Conservation (phyloP, 768 basidiomycete species). For the Boletellus ananiceps region DNA sequence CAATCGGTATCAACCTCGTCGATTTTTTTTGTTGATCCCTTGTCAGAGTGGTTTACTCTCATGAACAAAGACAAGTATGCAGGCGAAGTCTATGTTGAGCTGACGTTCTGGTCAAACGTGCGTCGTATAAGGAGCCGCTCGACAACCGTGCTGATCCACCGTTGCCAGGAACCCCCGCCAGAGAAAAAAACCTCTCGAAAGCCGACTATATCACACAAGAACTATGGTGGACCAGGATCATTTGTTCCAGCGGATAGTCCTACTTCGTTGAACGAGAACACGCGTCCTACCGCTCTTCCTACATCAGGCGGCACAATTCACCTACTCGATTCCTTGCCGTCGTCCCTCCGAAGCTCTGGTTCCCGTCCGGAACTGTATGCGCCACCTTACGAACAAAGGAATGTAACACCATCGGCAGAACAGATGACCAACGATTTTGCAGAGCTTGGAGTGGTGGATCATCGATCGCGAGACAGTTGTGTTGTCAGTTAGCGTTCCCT, state of each 20-base stretch:
- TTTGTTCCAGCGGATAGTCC: constrained; percentile 53
- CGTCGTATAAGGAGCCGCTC: constrained; percentile 21
- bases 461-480: constrained; percentile 52
- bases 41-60: constrained; percentile 88
- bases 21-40: constrained; percentile 10
- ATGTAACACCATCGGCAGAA: constrained; percentile 41
- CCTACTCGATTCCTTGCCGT: constrained; percentile 51
- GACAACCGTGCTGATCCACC: constrained; percentile 3
- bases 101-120: constrained; percentile 96
- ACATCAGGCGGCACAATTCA: constrained; percentile 27
- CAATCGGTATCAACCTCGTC: neutral
- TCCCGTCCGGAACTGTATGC: constrained; percentile 69
- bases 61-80: constrained; percentile 89
- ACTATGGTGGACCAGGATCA: constrained; percentile 76
- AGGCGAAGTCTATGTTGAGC: constrained; percentile 92
- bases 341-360: constrained; percentile 57
- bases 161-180: constrained; percentile 69
- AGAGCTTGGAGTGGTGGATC: constrained; percentile 54
- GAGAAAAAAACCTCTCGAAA: constrained; percentile 57
- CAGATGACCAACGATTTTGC: constrained; percentile 59
- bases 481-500: constrained; percentile 41
- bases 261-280: constrained; percentile 23
- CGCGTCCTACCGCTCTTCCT: constrained; percentile 8
- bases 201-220: constrained; percentile 46
- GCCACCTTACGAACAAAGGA: constrained; percentile 64